Conservation (phyloP, 208 protist species). For the Trypanosoma cruzi region DNA sequence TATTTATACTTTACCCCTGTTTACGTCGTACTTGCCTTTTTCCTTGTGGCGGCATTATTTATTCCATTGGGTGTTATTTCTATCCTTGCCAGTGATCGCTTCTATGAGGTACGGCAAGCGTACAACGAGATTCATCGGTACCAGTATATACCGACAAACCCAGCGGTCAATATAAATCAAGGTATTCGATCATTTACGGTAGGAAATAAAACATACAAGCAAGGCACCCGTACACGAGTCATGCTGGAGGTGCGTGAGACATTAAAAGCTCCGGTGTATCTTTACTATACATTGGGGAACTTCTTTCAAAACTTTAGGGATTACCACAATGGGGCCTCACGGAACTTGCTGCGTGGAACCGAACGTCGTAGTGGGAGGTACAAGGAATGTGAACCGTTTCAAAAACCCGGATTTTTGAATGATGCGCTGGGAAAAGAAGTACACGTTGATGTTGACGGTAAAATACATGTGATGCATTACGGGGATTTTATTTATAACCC, state of each 20-base stretch:
- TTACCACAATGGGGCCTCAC: conserved; percentile 83
- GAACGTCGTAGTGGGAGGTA: conserved; percentile 26
- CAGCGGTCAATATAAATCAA: conserved; percentile 69
- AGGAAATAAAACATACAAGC: conserved; percentile 47
- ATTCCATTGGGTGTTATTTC: conserved; percentile 44
- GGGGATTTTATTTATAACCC: conserved; percentile 88
- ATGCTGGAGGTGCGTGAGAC: conserved; percentile 45
- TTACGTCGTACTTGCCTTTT: conserved; percentile 54
- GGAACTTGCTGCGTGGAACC: conserved; percentile 63
- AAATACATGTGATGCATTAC: conserved; percentile 9
- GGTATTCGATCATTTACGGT: conserved; percentile 52
- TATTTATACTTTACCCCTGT: conserved; percentile 62
- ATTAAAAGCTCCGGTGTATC: conserved; percentile 93
- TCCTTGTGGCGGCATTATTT: conserved; percentile 55
- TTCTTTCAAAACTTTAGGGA: conserved; percentile 98
- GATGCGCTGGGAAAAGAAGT: conserved; percentile 1
- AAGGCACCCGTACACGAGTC: conserved; percentile 77
- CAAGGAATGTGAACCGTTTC: conserved; percentile 63
- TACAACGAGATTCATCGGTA: conserved; percentile 79
- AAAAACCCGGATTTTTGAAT: conserved; percentile 43
- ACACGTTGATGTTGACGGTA: conserved; percentile 26
- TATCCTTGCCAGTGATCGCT: conserved; percentile 33
- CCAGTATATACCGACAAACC: conserved; percentile 73
- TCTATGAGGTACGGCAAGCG: conserved; percentile 37
- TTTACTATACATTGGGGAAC: conserved; percentile 97